These are phyloP conservation scores for Adansonia grandidieri DNA, from an alignment of 441 rosid genomes.

Conservation along the genomic window DNA sequence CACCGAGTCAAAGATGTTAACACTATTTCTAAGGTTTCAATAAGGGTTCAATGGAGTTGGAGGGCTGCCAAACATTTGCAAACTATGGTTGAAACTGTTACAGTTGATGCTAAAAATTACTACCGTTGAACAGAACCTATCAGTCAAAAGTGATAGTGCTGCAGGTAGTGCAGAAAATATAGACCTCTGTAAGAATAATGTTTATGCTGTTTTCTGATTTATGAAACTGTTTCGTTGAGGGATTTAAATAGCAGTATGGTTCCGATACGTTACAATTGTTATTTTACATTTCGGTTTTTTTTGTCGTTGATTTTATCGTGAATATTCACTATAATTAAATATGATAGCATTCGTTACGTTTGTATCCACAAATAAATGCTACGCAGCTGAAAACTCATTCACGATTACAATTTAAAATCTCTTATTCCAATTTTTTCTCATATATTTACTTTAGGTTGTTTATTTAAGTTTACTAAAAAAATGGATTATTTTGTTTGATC, in stretches of 20 bases:
- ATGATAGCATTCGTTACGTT: too few species aligned
- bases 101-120: constrained; percentile 39
- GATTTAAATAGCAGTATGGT: too few species aligned
- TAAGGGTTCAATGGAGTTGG: constrained; percentile 34
- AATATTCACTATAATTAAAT: too few species aligned
- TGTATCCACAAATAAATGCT: too few species aligned
- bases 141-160: constrained; percentile 31
- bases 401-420: too few species aligned
- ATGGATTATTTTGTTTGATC: constrained; percentile 16
- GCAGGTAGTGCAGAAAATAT: constrained; percentile 40
- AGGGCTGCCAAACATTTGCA: constrained; percentile 41
- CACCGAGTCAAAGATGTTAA: constrained; percentile 28
- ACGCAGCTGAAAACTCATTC: too few species aligned
- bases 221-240: background rate
- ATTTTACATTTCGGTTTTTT: too few species aligned
- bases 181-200: background rate
- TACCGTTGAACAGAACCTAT: constrained; percentile 37
- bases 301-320: too few species aligned
- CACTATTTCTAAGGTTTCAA: constrained; percentile 39
- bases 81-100: constrained; percentile 30
- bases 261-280: too few species aligned
- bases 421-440: too few species aligned
- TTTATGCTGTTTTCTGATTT: background rate
- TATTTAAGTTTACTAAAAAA: background rate
- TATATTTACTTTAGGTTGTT: background rate